phyloP scores from a whole-genome alignment of 352 stramenopile species.

The Globisporangium viniferum region DNA sequence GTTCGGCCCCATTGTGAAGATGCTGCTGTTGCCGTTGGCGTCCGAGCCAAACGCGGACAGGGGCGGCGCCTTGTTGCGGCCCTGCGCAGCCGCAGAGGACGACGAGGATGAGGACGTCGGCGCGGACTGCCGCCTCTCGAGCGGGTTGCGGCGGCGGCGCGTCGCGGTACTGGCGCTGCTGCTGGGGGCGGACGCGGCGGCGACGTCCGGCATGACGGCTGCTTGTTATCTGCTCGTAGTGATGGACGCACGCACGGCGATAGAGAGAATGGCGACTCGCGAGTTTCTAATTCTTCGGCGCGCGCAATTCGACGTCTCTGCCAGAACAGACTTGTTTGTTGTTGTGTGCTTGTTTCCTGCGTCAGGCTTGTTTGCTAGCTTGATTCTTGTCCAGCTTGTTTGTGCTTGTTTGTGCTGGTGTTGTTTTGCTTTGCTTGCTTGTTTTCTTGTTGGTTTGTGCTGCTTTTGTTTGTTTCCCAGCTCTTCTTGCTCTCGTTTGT shows the following conservation, averaged over 20 bases:
- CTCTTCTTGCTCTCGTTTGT: slow-evolving; percentile 1
- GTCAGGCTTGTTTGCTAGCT: not conserved
- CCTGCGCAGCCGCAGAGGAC: too few relatives aligned
- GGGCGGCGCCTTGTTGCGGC: not conserved
- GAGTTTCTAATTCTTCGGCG: not conserved
- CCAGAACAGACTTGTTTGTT: not conserved
- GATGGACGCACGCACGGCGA: not conserved
- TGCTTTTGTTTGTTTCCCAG: not conserved
- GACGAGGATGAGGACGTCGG: not conserved
- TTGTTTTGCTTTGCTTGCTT: not conserved
- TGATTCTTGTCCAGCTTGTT: not conserved
- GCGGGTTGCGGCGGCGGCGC: not conserved
- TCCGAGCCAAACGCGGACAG: not conserved
- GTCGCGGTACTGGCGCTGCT: not conserved
- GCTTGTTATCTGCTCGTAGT: not conserved
- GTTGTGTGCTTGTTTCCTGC: not conserved
- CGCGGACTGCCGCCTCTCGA: slow-evolving; percentile 13
- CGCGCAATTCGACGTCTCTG: not conserved
- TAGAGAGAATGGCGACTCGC: not conserved
- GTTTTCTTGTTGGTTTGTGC: not conserved
- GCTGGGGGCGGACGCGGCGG: not conserved
- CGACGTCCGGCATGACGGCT: slow-evolving; percentile 8
- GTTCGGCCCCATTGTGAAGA: not conserved
- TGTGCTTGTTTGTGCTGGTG: not conserved
- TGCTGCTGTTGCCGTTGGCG: not conserved